Base-by-base conservation (phyloP, 2,329 filamentous ascomycete species). In the Hyphodiscus sp. region DNA sequence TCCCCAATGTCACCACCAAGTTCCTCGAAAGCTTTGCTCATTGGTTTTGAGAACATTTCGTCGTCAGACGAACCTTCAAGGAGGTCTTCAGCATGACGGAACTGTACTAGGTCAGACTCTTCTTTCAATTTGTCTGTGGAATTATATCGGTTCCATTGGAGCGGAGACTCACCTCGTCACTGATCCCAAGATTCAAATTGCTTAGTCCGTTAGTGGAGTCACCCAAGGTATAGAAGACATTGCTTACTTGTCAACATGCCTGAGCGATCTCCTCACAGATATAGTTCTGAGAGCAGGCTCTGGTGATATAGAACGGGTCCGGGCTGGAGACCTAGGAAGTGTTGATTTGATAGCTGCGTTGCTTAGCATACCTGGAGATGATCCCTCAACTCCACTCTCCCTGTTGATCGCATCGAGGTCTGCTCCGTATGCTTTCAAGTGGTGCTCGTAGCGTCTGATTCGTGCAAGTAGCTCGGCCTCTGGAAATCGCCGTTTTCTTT, bases 21-120 rank as follows among this genome's bases (percentile, higher is more conserved):
- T 1, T 49, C 63, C 47, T 71, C 68, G 43, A 65, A 59, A 2
- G 63, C 64, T 41, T 52, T 65, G n/a, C 47, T 57, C 16, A 65
- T 60, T 15, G 61, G 60, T 5, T 29, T 47, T 19, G 60, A 50
- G 20, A 50, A 56, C 9, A 48, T 42, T 30, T 65, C 63, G 46
- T 67, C 62, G n/a, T 62, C 63, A 1, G 63, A 65, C 19, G 63
- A 65, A 2, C 58, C 63, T 54, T 67, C 66, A 41, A 66, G 66
- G 20, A 72, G 62, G 30, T 67, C 62, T 53, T 66, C 61, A 45
- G 63, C 45, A 58, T 63, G 52, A 63, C 62, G 61, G 62, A 70
- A 55, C 63, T 65, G 30, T 33, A 30, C 16, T 8, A 11, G 15
- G 29, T 58, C 23, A 52, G 18, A 20, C 46, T 29, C 5, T 41